Evolutionary conservation across 169 alveolate species (phyloP).

Genomic region (Plasmodium cynomolgi): DNA sequence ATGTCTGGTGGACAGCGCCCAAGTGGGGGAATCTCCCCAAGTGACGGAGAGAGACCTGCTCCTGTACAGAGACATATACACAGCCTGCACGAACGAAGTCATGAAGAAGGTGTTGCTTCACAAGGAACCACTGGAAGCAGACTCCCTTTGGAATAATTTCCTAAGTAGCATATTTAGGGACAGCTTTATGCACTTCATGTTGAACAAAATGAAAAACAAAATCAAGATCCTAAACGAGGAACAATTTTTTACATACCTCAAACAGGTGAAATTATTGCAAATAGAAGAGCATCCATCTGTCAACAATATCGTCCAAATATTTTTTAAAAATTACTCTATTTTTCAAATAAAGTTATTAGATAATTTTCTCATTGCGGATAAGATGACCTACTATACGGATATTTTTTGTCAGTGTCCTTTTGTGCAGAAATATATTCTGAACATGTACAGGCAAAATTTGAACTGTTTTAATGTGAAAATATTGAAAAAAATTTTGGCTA

Average conservation of each 20-base stretch:
- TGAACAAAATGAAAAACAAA: constrained; percentile 23
- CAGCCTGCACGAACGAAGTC: constrained; percentile 31
- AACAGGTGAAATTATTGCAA: constrained; percentile 34
- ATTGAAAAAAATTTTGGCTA: constrained; percentile 53
- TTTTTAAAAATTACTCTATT: constrained; percentile 32
- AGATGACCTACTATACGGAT: constrained; percentile 64
- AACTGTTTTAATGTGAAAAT: constrained; percentile 26
- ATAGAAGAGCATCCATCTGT: constrained; percentile 21
- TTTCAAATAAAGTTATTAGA: constrained; percentile 10
- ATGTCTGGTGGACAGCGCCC: not conserved
- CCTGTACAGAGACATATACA: constrained; percentile 38
- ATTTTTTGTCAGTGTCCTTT: constrained; percentile 42
- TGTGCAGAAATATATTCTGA: constrained; percentile 54
- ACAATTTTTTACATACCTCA: constrained; percentile 18
- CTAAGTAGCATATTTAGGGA: constrained; percentile 56
- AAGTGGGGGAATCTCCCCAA: not conserved
- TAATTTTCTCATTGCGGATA: constrained; percentile 49
- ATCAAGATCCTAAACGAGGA: constrained; percentile 26
- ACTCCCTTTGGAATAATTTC: constrained; percentile 34
- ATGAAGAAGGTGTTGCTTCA: constrained; percentile 17
- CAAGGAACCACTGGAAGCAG: constrained; percentile 13
- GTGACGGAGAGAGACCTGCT: not conserved
- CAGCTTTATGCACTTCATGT: constrained; percentile 18
- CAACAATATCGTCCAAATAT: not conserved
- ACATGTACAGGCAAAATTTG: constrained; percentile 57